Evolutionary conservation across 495 filamentous ascomycete species (phyloP).

Genomic region (Penicillium tannophilum): DNA sequence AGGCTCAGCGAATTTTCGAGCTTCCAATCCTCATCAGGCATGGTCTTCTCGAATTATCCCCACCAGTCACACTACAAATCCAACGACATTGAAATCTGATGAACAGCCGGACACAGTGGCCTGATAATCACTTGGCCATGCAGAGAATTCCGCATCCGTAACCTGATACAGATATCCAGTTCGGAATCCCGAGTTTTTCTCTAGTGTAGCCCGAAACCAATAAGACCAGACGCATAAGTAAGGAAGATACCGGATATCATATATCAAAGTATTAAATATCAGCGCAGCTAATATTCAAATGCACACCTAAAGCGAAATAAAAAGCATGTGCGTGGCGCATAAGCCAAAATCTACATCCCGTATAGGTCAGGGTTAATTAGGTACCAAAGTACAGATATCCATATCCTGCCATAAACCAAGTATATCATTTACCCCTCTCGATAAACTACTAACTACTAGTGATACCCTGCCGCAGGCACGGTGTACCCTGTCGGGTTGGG

Average conservation of each 20-base stretch:
- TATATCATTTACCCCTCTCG: constrained; percentile 1
- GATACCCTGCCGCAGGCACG: constrained; percentile 3
- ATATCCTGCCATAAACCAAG: too few species aligned
- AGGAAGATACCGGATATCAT: not conserved
- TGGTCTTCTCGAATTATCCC: not conserved
- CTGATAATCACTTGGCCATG: not conserved
- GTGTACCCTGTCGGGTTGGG: constrained; percentile 11
- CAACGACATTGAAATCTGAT: not conserved
- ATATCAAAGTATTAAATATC: not conserved
- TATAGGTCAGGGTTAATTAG: not conserved
- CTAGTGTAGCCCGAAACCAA: constrained; percentile 5
- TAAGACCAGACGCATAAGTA: not conserved
- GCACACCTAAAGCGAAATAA: not conserved
- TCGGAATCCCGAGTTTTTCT: constrained; percentile 2
- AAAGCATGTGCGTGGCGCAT: constrained; percentile 1
- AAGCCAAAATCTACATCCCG: not conserved
- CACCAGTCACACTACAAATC: not conserved
- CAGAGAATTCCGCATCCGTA: constrained; percentile 1
- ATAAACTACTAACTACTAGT: not conserved
- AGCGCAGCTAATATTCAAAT: not conserved
- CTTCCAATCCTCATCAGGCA: not conserved
- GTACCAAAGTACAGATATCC: not conserved
- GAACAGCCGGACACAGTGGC: not conserved
- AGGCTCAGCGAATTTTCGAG: not conserved
- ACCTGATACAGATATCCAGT: not conserved